phyloP scores from a whole-genome alignment of 1,139 yeast species.

The Zygotorulaspora mrakii region DNA sequence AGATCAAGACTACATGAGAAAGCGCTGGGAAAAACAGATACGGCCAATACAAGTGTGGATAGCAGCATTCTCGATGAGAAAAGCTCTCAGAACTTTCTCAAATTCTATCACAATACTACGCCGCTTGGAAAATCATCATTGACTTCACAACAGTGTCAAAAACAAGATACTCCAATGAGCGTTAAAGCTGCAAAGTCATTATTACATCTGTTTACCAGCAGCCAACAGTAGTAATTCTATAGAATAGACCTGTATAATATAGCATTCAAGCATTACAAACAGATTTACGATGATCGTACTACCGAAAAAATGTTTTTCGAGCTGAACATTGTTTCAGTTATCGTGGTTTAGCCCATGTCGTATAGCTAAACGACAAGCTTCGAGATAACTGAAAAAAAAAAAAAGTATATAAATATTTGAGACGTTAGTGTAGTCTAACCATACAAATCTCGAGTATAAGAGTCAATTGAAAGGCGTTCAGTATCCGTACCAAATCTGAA shows the following conservation, averaged over 20 bases:
- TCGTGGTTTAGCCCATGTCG: too few species aligned
- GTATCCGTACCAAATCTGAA: too few species aligned
- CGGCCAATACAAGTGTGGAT: background rate
- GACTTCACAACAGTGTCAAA: constrained; percentile 7
- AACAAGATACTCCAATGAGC: constrained; percentile 35
- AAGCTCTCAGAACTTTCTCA: constrained; percentile 1
- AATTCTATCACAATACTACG: constrained; percentile 8
- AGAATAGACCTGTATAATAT: constrained; percentile 4
- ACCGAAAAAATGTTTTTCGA: background rate
- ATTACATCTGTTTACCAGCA: constrained; percentile 30
- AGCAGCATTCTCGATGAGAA: background rate
- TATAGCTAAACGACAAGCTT: constrained; percentile 1
- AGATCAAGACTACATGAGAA: constrained; percentile 8
- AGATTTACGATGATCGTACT: background rate
- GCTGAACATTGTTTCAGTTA: too few species aligned
- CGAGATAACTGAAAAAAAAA: background rate
- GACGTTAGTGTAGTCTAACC: background rate
- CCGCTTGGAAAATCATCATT: constrained; percentile 12
- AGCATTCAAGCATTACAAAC: constrained; percentile 2
- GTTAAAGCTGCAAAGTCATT: constrained; percentile 37
- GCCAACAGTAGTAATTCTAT: constrained; percentile 9
- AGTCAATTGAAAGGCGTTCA: background rate
- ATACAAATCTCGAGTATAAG: background rate
- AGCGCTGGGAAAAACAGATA: background rate
- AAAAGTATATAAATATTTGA: constrained; percentile 1